Base-by-base conservation (phyloP, 495 filamentous ascomycete species). In the Glonium stellatum region DNA sequence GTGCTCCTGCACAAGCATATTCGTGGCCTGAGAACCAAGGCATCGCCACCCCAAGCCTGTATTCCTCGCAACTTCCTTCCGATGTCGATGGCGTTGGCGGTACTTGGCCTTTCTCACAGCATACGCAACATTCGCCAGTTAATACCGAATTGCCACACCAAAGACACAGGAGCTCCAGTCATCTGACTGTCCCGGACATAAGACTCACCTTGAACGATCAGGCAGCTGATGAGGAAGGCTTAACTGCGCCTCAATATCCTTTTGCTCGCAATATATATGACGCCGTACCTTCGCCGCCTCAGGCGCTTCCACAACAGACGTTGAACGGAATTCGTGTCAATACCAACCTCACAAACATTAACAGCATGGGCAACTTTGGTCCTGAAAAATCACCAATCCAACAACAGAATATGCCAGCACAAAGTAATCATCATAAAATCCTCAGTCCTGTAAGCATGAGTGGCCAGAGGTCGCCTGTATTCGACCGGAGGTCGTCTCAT, bases 81-180 rank as follows among this genome's bases (percentile, higher is more conserved):
- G 36, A 62, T 13, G 25, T 49, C n/a, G 55, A 59, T 51, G 50
- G 23, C 42, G 15, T 31, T 35, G 25, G 39, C 53, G 25, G 51
- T 13, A 12, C 42, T 56, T 66, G 59, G 59, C 42, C 39, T 44
- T 35, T 50, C n/a, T 12, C 13, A 22, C 34, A 42, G 54, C 44
- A 34, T n/a, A 51, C 46, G 27, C 44, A 59, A 31, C 52, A 39
- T 31, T 55, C 52, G 52, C 36, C 52, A 22, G 52, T 42, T 31
- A 27, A 27, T 19, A 19, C 54, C 25, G 12, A 52, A 59, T 67
- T 67, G 64, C 64, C 64, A 67, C 64, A 60, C n/a, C 23, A 52
- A 39, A 37, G 48, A 25, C 48, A 25, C 25, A 39, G 39, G 22
- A 55, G 23, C 12, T 13, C 42, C 19, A 34, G 60, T 67, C 64